Conservation (phyloP, 1,284 basidiomycete species). For the Exobasidium rhododendri region DNA sequence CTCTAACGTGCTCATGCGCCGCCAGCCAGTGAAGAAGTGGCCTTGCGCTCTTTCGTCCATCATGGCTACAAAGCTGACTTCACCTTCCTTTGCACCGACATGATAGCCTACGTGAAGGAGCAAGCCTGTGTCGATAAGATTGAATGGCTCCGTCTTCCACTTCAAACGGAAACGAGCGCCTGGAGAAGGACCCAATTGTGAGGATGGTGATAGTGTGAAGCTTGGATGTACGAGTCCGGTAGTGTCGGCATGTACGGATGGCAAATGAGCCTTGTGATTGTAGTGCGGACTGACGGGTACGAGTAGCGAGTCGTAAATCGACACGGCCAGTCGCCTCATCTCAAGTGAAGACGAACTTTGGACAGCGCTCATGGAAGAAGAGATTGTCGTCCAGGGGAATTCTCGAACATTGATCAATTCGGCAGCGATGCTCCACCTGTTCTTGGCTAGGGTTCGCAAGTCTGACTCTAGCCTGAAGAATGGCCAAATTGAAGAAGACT, state of each 20-base stretch:
- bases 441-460: neutral
- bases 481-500: neutral
- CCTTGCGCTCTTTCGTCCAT: constrained; percentile 35
- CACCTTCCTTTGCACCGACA: constrained; percentile 4
- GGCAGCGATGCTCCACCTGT: neutral
- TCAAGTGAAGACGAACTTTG: neutral
- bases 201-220: constrained; percentile 18
- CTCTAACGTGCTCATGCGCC: constrained; percentile 9
- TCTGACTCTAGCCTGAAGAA: constrained; percentile 11
- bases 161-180: neutral
- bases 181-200: neutral
- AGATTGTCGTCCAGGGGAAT: constrained; percentile 2
- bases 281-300: constrained; percentile 2
- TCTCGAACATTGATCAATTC: constrained; percentile 12
- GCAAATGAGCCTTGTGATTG: neutral
- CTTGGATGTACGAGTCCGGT: constrained; percentile 24
- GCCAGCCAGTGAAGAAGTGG: constrained; percentile 15
- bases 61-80: constrained; percentile 24
- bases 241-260: neutral
- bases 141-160: neutral
- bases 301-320: constrained; percentile 13
- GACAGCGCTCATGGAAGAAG: neutral
- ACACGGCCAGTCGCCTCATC: constrained; percentile 6
- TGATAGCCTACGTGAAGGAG: constrained; percentile 31
- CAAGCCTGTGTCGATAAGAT: constrained; percentile 23